Evolutionary conservation across 805 yeast species (phyloP), one percentile per base, ranked within the genome.

Genomic region (Teunomyces panamensis): DNA sequence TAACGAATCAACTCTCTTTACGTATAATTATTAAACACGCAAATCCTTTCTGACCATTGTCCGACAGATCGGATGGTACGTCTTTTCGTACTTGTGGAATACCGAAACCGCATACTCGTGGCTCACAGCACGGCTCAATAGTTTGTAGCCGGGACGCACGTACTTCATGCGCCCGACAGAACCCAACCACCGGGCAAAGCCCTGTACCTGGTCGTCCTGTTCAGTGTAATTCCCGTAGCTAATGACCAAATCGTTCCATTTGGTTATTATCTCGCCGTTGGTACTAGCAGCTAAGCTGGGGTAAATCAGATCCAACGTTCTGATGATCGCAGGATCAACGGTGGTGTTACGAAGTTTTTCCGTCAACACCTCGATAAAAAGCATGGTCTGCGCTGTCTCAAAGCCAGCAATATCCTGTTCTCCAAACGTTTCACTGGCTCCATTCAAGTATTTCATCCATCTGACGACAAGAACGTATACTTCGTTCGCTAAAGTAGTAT

Each of bases 141-240:
- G 68, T 39, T 81, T 76, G 68, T 82, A 89, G 3, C 94, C 89
- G 28, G 97, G 96, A 65, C 97, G 79, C 24, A 88, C 96, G 61
- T 84, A 90, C 71, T 90, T 90, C 97, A 90, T 90, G 73, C 97
- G 80, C 16, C 97, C 97, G 17, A 90, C 94, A 2, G 91, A 83
- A 9, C 92, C 95, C 47, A 90, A 75, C 96, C 96, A 90, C 24
- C 39, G 35, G 6, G 69, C 58, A 51, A 62, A 65, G 8, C 48
- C 44, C 4, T 29, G 26, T 3, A 62, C 69, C 3, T 52, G 34
- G 5, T 44, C 50, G 29, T 60, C 61, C 2, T 30, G 16, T 2
- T 48, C 46, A 2, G 39, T 16, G 30, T 45, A 56, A 3, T 51
- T 30, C 1, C 68, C 69, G 43, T 51, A 53, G 16, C 48, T 58